Base-by-base conservation (phyloP, 1,284 basidiomycete genomes). In the Heliocybe sulcata region DNA sequence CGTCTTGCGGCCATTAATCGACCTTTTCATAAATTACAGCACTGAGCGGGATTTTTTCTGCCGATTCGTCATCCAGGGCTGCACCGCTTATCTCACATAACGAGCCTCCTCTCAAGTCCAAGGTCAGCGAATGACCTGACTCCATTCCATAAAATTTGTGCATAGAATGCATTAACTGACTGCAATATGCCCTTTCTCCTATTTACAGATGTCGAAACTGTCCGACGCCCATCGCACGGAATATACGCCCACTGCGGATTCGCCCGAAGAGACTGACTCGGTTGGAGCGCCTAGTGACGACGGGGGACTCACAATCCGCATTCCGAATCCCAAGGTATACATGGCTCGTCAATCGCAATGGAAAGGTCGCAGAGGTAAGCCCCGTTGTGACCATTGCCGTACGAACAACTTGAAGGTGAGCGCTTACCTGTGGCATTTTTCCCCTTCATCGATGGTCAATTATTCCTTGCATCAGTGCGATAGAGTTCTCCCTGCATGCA, bases 351-450 rank as follows among this genome's bases (percentile, higher is more conserved):
- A 85, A 64, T 85, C 82, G 47, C 80, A 82, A 56, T 85, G 84
- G 84, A 83, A 84, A 61, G 83, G 84, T 56, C 76, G 81, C 59
- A 75, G 83, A 68, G 84, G 83, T 54, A 87, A 87, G 63, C 83
- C 84, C 60, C 75, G 84, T 54, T 87, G 84, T 64, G 84, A 87
- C 69, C 77, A 82, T 63, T 87, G 84, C 69, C 81, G 85, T 33
- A 64, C 78, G 58, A 82, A 82, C 65, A 87, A 87, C 68, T 71
- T 86, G 56, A 87, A 86, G 74, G 85, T 85, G 56, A 59, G 38
- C n/a, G 38, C 12, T 6, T 8, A 42, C n/a, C 6, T 42, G 38
- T 42, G 8, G 16, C 16, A 42, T 20, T 6, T 16, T 42, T 42
- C 3, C 29, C 75, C 70, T 60, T 57, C 56, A 42, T 45, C 47